Conservation (phyloP, 2,329 filamentous ascomycete genomes). For the Alternaria incomplexa region DNA sequence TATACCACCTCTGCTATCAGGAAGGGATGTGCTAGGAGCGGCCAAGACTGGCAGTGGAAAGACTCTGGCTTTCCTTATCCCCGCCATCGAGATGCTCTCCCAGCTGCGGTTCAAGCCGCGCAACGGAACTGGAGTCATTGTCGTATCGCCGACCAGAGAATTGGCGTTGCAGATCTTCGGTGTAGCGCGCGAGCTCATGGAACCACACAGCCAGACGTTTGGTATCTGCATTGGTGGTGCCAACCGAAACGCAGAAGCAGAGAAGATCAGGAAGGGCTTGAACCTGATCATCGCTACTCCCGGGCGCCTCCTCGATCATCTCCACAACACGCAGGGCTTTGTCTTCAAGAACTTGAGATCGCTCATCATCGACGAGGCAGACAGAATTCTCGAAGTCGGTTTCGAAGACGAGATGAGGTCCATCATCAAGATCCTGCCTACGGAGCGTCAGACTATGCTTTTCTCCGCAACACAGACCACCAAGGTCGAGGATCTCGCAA, state of each 20-base stretch:
- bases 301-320: slow-evolving; percentile 88
- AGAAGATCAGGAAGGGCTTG: slow-evolving; percentile 92
- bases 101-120: slow-evolving; percentile 92
- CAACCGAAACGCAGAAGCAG: slow-evolving; percentile 86
- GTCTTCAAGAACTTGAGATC: slow-evolving; percentile 91
- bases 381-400: slow-evolving; percentile 93
- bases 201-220: slow-evolving; percentile 90
- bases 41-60: slow-evolving; percentile 97
- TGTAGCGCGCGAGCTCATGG: slow-evolving; percentile 91
- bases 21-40: slow-evolving; percentile 89
- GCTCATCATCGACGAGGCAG: slow-evolving; percentile 94
- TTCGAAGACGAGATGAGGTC: slow-evolving; percentile 99
- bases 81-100: slow-evolving; percentile 90
- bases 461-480: slow-evolving; percentile 99
- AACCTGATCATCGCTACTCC: slow-evolving; percentile 95
- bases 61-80: slow-evolving; percentile 92
- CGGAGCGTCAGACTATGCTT: slow-evolving; percentile 93
- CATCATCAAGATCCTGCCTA: slow-evolving; percentile 83
- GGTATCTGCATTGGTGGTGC: slow-evolving; percentile 96
- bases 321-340: slow-evolving; percentile 90
- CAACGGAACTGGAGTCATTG: slow-evolving; percentile 83
- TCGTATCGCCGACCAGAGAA: slow-evolving; percentile 66
- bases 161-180: slow-evolving; percentile 67
- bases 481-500: slow-evolving; percentile 94
- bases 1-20: slow-evolving; percentile 83